Evolutionary conservation across 768 basidiomycete genomes (phyloP), one percentile per base, ranked within the genome.

Genomic region (Leucocoprinus sp.): DNA sequence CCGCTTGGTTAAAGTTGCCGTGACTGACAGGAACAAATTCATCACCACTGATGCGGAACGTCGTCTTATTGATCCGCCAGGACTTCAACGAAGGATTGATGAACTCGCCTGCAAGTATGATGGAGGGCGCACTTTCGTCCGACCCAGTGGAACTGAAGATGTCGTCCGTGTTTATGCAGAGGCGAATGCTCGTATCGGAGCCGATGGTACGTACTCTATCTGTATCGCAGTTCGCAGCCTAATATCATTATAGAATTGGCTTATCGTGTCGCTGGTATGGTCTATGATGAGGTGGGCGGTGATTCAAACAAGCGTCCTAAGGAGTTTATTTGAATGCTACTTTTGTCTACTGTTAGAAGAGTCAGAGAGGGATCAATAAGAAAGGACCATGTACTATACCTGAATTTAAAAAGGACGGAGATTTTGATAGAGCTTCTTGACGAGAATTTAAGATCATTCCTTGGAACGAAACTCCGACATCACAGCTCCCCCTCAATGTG

Each of bases 91-190:
- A 8, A 82, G 77, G 61, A 82, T 99, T 40, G 85, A 97, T 50
- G 84, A 82, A 21, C 71, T 91, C 28, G 82, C 89, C 23, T 69
- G 71, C 46, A 80, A 80, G 57, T 87, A 84, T 56, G 81, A 84
- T 37, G 80, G 80, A 14, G 96, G 96, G 1, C 78, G 96, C 33
- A 80, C 89, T 21, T 99, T 99, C 57, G 96, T 98, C 14, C 66
- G 96, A 47, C 96, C 96, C 2, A 95, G 92, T 62, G 96, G 96
- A 7, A 99, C 96, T 18, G 96, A 99, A 62, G 93, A 99, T 57
- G 93, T 95, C 19, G 96, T 99, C 5, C 75, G 96, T 48, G 93
- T 99, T 12, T 99, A 98, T 58, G 96, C 93, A 1, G 96, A 99
- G 62, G 95, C 96, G 1, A 71, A 69, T 37, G 66, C 78, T 33